phyloP scores from a whole-genome alignment of 768 basidiomycete species.

The Hemileccinum rubropunctum region DNA sequence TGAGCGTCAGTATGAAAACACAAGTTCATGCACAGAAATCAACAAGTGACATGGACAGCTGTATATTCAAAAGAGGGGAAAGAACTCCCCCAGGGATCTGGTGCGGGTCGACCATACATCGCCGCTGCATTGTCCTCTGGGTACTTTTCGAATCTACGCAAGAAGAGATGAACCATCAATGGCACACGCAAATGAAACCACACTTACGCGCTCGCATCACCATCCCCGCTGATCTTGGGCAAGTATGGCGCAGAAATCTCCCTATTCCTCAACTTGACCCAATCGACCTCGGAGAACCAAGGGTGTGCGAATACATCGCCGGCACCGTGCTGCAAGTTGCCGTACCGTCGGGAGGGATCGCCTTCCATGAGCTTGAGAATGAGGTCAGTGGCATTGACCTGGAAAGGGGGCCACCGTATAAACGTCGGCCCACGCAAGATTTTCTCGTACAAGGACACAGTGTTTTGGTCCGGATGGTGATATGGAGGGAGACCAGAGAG shows the following conservation, averaged over 20 bases:
- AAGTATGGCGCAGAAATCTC: conserved; percentile 96
- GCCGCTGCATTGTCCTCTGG: conserved; percentile 68
- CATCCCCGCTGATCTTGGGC: conserved; percentile 87
- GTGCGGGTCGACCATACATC: conserved; percentile 54
- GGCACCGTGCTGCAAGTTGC: conserved; percentile 84
- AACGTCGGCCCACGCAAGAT: conserved; percentile 73
- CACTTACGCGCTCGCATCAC: conserved; percentile 91
- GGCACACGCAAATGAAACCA: neutral
- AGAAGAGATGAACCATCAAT: neutral
- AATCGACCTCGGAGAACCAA: conserved; percentile 95
- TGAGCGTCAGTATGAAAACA: conserved; percentile 16
- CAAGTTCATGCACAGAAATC: neutral
- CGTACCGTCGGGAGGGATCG: conserved; percentile 85
- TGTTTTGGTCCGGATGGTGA: conserved; percentile 83
- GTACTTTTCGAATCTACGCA: conserved; percentile 67
- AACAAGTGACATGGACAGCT: conserved; percentile 35
- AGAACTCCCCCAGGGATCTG: conserved; percentile 60
- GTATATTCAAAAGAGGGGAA: conserved; percentile 82
- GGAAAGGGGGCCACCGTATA: conserved; percentile 78
- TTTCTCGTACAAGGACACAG: conserved; percentile 87
- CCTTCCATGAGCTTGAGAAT: conserved; percentile 88
- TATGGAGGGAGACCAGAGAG: conserved; percentile 94
- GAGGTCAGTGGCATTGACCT: conserved; percentile 79
- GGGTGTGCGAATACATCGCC: conserved; percentile 90
- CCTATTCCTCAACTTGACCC: conserved; percentile 72